Evolutionary conservation across 257 asterid species (phyloP), one percentile per base, ranked within the genome.

Genomic region (Solanum bulbocastanum): DNA sequence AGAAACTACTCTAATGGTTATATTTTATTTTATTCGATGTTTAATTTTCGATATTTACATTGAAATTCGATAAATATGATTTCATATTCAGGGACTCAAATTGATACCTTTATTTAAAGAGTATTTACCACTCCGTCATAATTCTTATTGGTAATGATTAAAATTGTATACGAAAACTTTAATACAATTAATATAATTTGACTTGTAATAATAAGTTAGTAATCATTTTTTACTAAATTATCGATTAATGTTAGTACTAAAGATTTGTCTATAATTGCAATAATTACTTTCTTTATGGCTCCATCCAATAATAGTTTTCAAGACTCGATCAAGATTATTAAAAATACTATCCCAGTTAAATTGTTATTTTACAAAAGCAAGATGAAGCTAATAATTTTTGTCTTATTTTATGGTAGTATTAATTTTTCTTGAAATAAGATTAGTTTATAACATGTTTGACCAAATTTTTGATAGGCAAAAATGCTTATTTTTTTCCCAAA

Each of bases 91-190:
- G 0, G 10, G 0, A 8, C 10, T 52, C 2, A 52, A 52, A 52
- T 2, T 0, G 0, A 52, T 18, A 52, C 0, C n/a, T 52, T 0
- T 6, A 6, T 6, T 52, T 52, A 18, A 52, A 18, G 1, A 52
- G 2, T 52, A 52, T 18, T 18, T 52, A 6, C 3, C 4, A 18
- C 4, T 52, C 1, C 10, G 0, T 0, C 62, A 52, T 18, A 52
- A 52, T 2, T 4, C 0, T 52, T 52, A 18, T 52, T 18, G n/a
- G 4, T 20, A 69, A 69, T 0, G 5, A 69, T 32, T 69, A 68
- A 68, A 25, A 66, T 27, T 25, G 8, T 27, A 27, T 66, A 25
- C 33, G 16, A 25, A 65, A 25, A 10, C 9, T n/a, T 65, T 25
- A 69, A 27, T 68, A 30, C 11, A 27, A 30, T 68, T 30, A 68